A percentile compares a stretch with the other conserved stretches of the same genome.
Evolutionary conservation across 1,139 yeast species (phyloP).

Genomic region (Yamadazyma sp.): DNA sequence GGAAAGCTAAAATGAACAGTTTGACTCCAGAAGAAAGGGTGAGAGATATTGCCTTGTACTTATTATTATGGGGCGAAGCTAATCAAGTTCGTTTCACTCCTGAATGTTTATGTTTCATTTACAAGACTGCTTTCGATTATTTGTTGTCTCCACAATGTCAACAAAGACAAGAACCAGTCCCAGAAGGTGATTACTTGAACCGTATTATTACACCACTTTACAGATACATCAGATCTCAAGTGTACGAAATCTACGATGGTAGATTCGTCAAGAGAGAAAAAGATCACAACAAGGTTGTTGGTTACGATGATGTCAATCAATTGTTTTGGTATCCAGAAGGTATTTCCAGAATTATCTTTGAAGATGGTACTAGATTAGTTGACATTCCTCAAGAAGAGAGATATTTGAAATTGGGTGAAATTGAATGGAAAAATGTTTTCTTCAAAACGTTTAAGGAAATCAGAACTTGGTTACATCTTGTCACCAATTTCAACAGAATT

Average conservation of each 20-base stretch:
- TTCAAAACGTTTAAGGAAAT: slow-evolving; percentile 96
- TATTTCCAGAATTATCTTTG: slow-evolving; percentile 85
- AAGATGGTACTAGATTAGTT: slow-evolving; percentile 87
- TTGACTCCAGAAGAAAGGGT: slow-evolving; percentile 69
- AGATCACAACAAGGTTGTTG: slow-evolving; percentile 91
- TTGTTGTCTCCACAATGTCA: slow-evolving; percentile 86
- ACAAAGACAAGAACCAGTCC: slow-evolving; percentile 84
- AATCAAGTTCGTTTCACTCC: slow-evolving; percentile 95
- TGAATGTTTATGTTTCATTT: slow-evolving; percentile 88
- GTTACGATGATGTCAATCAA: slow-evolving; percentile 98
- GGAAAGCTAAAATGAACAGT: slow-evolving; percentile 51
- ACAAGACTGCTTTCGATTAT: slow-evolving; percentile 90
- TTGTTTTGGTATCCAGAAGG: slow-evolving; percentile 99
- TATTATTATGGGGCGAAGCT: slow-evolving; percentile 98
- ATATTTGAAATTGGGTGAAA: slow-evolving; percentile 86
- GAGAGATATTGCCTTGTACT: slow-evolving; percentile 84
- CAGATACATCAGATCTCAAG: slow-evolving; percentile 89
- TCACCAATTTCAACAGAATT: slow-evolving; percentile 95
- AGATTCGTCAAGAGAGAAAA: slow-evolving; percentile 96
- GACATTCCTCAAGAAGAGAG: slow-evolving; percentile 91
- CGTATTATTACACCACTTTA: slow-evolving; percentile 91
- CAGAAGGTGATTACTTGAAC: slow-evolving; percentile 94
- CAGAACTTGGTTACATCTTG: slow-evolving; percentile 96
- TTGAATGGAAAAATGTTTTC: slow-evolving; percentile 87
- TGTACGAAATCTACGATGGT: slow-evolving; percentile 91